Evolutionary conservation across 768 basidiomycete species (phyloP).

Genomic region (Amanita pseudoporphyria): DNA sequence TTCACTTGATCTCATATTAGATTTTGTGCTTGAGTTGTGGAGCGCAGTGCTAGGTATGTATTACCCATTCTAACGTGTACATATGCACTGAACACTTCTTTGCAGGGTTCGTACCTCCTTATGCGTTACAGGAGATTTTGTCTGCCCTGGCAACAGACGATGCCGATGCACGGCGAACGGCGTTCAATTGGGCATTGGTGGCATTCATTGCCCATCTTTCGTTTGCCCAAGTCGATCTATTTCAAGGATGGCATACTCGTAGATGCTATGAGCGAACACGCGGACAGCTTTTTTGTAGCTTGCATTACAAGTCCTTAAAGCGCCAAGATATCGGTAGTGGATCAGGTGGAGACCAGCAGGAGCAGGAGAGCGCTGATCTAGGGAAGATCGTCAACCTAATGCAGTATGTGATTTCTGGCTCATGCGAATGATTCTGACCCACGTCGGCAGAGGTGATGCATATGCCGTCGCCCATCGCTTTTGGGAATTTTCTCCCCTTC

Average conservation of each 20-base stretch:
- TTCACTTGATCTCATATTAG: constrained; percentile 58
- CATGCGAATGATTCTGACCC: constrained; percentile 4
- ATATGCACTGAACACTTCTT: constrained; percentile 2
- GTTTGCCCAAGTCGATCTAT: constrained; percentile 57
- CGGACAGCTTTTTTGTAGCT: constrained; percentile 59
- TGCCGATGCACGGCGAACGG: constrained; percentile 29
- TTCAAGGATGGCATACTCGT: constrained; percentile 57
- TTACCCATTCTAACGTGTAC: constrained; percentile 3
- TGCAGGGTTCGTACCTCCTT: constrained; percentile 57
- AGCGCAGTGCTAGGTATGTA: constrained; percentile 40
- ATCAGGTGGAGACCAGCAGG: constrained; percentile 21
- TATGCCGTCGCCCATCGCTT: constrained; percentile 65
- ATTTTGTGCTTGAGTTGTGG: constrained; percentile 50
- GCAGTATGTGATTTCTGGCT: constrained; percentile 37
- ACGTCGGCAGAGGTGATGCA: constrained; percentile 47
- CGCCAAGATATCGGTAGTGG: constrained; percentile 48
- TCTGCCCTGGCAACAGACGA: constrained; percentile 35
- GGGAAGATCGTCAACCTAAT: constrained; percentile 68
- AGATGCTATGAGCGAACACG: constrained; percentile 65
- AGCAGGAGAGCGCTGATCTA: constrained; percentile 42
- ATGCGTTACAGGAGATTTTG: constrained; percentile 54
- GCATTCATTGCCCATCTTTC: constrained; percentile 56
- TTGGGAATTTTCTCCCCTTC: constrained; percentile 63
- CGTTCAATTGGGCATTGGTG: constrained; percentile 50
- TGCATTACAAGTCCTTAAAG: constrained; percentile 62